Conservation (phyloP, 371 early-diverging fungal genomes). For the Mortierella sp. region DNA sequence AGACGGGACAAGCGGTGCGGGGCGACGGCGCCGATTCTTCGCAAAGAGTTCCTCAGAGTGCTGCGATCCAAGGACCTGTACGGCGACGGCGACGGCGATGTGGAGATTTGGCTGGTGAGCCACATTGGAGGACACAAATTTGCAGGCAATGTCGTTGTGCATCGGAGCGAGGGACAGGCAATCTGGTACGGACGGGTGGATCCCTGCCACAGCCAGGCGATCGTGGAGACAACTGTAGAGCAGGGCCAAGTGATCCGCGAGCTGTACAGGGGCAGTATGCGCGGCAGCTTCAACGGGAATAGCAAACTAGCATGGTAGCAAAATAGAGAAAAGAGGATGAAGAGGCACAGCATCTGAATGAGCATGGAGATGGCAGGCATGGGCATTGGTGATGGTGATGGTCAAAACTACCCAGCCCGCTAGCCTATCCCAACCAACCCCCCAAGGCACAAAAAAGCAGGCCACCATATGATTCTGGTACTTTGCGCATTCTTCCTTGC, state of each 20-base stretch:
- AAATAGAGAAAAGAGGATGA: too few species aligned
- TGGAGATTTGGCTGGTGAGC: slow-evolving; percentile 70
- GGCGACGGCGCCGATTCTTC: slow-evolving; percentile 76
- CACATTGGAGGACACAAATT: slow-evolving; percentile 87
- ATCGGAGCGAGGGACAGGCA: slow-evolving; percentile 66
- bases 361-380: too few species aligned
- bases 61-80: slow-evolving; percentile 68
- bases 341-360: too few species aligned
- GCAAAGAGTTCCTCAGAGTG: slow-evolving; percentile 72
- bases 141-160: slow-evolving; percentile 81
- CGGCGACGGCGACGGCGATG: slow-evolving; percentile 58
- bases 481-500: too few species aligned
- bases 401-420: too few species aligned
- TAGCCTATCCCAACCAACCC: too few species aligned
- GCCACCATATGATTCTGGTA: too few species aligned
- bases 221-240: slow-evolving; percentile 66
- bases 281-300: slow-evolving; percentile 64
- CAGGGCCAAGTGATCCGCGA: slow-evolving; percentile 68
- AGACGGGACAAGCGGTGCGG: slow-evolving; percentile 87
- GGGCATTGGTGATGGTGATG: too few species aligned
- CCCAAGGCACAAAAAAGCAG: too few species aligned
- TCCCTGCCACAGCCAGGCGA: slow-evolving; percentile 66
- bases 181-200: slow-evolving; percentile 77
- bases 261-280: slow-evolving; percentile 70
- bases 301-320: too few species aligned